Conservation (phyloP, 768 basidiomycete genomes). For the Coprinopsis sp. region DNA sequence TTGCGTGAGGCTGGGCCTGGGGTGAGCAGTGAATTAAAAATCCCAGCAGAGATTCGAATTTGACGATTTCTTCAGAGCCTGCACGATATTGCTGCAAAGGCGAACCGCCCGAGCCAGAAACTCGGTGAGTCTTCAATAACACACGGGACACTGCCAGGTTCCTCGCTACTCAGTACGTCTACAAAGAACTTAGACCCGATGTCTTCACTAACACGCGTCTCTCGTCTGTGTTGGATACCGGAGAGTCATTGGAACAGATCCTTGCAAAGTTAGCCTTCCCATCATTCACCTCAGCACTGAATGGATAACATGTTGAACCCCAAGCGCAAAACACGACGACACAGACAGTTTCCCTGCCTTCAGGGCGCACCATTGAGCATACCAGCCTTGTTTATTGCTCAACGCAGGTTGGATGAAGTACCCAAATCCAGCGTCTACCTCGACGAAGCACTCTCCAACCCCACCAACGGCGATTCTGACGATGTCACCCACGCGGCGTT, state of each 20-base stretch:
- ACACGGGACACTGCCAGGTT: conserved; percentile 26
- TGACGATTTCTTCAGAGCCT: conserved; percentile 26
- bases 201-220: conserved; percentile 36
- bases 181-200: conserved; percentile 30
- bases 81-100: conserved; percentile 31
- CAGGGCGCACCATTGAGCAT: conserved; percentile 22
- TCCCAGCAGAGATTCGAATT: neutral
- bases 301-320: no score
- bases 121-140: no score
- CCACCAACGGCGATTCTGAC: conserved; percentile 19
- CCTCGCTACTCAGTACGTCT: conserved; percentile 36
- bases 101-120: conserved; percentile 25
- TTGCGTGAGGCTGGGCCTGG: conserved; percentile 35
- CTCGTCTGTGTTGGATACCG: conserved; percentile 31
- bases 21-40: conserved; percentile 13
- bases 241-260: conserved; percentile 23
- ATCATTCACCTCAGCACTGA: no score
- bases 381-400: neutral
- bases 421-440: conserved; percentile 28
- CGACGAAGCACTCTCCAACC: conserved; percentile 28
- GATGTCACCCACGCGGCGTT: conserved; percentile 22
- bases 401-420: conserved; percentile 24
- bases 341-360: conserved; percentile 22
- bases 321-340: neutral
- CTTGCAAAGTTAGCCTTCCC: conserved; percentile 22